These are phyloP conservation scores for Angomonas desouzai DNA, from an alignment of 208 protist genomes.

Conservation along the genomic window DNA sequence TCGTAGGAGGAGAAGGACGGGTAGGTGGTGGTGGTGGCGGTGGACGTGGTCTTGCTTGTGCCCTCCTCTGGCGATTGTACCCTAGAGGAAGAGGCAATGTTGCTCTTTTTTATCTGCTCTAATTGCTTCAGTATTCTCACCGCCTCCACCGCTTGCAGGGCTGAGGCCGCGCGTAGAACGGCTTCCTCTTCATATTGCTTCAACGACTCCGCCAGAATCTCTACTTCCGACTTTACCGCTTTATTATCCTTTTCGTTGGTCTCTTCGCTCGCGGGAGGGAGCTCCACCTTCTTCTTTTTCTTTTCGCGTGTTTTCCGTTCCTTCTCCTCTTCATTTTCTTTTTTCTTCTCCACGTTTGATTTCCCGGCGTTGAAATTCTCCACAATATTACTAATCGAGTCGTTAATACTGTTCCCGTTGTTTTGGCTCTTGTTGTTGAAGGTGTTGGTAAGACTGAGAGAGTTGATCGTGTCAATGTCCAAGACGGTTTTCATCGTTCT, in stretches of 20 bases:
- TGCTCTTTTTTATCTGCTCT: neutral
- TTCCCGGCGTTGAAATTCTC: neutral
- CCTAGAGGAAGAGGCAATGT: no score
- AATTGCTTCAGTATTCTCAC: constrained; percentile 1
- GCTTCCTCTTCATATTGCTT: neutral
- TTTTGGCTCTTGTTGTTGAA: constrained; percentile 10
- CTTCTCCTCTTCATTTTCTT: neutral
- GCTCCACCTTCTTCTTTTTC: no score
- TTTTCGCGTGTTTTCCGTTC: no score
- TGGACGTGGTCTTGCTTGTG: no score
- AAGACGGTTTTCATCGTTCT: neutral
- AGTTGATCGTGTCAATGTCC: neutral
- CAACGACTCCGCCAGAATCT: neutral
- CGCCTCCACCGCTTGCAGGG: neutral
- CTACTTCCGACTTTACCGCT: neutral
- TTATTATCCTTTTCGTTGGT: no score
- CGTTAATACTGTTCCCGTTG: constrained; percentile 10
- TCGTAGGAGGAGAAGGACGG: constrained; percentile 6
- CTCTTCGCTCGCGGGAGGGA: no score
- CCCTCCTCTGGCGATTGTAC: no score
- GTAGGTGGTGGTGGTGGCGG: neutral
- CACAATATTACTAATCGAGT: neutral
- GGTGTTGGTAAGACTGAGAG: neutral
- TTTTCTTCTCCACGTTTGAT: neutral
- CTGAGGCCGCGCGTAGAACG: neutral